Percentiles rank a stretch among this genome's conserved stretches.
phyloP scores from a whole-genome alignment of 441 rosid species.

The Croton laevigatus region DNA sequence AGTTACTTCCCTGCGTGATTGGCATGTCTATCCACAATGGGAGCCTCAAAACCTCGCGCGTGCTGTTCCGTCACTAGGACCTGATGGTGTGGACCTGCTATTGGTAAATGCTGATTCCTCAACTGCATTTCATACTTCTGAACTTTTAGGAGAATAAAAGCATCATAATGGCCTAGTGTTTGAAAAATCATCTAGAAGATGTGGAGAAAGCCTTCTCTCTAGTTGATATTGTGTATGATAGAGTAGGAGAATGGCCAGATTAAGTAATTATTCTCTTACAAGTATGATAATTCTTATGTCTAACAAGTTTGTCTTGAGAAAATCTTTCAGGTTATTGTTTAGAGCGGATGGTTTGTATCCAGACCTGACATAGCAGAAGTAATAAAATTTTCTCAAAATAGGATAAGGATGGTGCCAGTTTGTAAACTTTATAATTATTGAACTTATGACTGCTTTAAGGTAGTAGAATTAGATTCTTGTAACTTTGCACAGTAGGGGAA shows the following conservation, averaged over 20 bases:
- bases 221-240: background rate
- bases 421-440: background rate
- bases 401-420: background rate
- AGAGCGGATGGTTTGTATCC: background rate
- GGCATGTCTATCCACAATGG: constrained; percentile 96
- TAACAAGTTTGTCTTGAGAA: background rate
- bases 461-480: background rate
- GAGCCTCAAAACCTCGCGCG: constrained; percentile 74
- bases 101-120: constrained; percentile 37
- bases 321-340: background rate
- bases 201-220: background rate
- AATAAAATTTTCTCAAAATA: background rate
- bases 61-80: constrained; percentile 66
- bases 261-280: background rate
- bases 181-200: background rate
- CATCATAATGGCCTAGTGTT: background rate
- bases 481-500: background rate
- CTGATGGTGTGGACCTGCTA: constrained; percentile 88
- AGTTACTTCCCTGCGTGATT: constrained; percentile 71
- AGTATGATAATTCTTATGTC: background rate
- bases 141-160: background rate
- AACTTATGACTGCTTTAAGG: background rate
- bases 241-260: background rate
- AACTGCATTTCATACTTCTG: background rate
- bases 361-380: background rate